Evolutionary conservation across 2,329 filamentous ascomycete genomes (phyloP).

Genomic region (Cadophora gregata): DNA sequence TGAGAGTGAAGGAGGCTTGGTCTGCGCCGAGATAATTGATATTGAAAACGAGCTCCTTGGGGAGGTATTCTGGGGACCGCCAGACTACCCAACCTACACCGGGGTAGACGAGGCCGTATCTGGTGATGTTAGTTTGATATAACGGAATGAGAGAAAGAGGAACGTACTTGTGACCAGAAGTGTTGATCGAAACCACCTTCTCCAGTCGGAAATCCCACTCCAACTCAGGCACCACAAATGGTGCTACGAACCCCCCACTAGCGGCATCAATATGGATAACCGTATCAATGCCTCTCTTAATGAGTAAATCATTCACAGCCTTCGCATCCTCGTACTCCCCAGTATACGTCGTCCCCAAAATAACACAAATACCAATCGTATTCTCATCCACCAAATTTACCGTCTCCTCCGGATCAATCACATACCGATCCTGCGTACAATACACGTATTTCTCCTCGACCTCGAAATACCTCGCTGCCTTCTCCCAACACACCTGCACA

Average conservation of each 20-base stretch:
- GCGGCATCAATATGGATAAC: conserved; percentile 96
- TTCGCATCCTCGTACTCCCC: conserved; percentile 96
- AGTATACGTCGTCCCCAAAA: conserved; percentile 92
- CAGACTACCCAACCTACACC: conserved; percentile 95
- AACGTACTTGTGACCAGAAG: conserved; percentile 86
- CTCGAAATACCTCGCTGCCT: conserved; percentile 88
- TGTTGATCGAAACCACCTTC: conserved; percentile 92
- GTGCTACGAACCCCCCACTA: conserved; percentile 89
- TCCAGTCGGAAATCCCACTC: conserved; percentile 92
- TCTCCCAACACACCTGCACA: conserved; percentile 98
- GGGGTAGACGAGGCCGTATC: conserved; percentile 78
- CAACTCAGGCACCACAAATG: conserved; percentile 83
- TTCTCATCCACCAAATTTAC: conserved; percentile 69
- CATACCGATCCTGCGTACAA: conserved; percentile 65
- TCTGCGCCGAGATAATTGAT: conserved; percentile 98
- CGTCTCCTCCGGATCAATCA: conserved; percentile 67
- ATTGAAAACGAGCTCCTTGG: conserved; percentile 92
- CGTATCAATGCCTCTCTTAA: conserved; percentile 75
- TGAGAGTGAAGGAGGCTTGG: conserved; percentile 94
- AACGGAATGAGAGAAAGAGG: neutral
- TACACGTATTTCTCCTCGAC: conserved; percentile 85
- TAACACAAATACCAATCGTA: conserved; percentile 89
- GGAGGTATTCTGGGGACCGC: conserved; percentile 82
- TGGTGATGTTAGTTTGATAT: conserved; percentile 19
- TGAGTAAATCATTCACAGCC: conserved; percentile 84